Evolutionary conservation across 495 filamentous ascomycete species (phyloP).

Genomic region (Xylaria flabelliformis): DNA sequence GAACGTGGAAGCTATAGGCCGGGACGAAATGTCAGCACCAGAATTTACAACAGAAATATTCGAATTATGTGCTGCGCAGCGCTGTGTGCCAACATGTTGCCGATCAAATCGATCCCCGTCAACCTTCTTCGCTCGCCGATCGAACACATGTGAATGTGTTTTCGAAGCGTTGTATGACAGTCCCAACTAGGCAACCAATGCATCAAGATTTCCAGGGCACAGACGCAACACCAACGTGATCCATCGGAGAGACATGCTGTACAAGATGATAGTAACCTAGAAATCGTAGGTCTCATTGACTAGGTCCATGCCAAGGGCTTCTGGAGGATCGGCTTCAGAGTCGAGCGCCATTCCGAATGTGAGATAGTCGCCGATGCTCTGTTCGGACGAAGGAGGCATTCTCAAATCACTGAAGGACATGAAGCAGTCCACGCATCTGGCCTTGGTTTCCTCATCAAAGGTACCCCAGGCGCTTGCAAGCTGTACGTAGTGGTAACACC

Average conservation of each 20-base stretch:
- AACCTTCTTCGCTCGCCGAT: background rate
- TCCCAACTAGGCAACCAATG: background rate
- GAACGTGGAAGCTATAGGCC: slow-evolving; percentile 79
- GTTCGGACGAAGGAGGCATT: slow-evolving; percentile 18
- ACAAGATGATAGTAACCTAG: background rate
- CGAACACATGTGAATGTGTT: background rate
- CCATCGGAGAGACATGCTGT: background rate
- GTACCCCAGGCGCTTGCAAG: slow-evolving; percentile 26
- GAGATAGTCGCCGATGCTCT: slow-evolving; percentile 24
- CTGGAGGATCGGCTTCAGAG: slow-evolving; percentile 31
- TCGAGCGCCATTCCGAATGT: slow-evolving; percentile 18
- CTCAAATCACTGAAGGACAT: slow-evolving; percentile 13
- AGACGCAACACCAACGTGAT: background rate
- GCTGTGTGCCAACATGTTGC: slow-evolving; percentile 9
- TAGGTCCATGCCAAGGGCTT: slow-evolving; percentile 29
- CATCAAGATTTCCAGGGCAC: background rate
- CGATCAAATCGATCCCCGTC: slow-evolving; percentile 25
- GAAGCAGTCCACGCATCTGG: slow-evolving; percentile 26
- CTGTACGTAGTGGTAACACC: slow-evolving; percentile 20
- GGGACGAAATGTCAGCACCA: slow-evolving; percentile 58
- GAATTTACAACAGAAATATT: slow-evolving; percentile 32
- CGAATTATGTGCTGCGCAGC: slow-evolving; percentile 8
- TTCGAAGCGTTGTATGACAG: background rate
- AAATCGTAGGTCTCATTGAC: slow-evolving; percentile 22
- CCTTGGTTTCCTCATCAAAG: slow-evolving; percentile 25